Evolutionary conservation across 441 rosid genomes (phyloP), one percentile per base, ranked within the genome.

Genomic region (Jatropha multifida): DNA sequence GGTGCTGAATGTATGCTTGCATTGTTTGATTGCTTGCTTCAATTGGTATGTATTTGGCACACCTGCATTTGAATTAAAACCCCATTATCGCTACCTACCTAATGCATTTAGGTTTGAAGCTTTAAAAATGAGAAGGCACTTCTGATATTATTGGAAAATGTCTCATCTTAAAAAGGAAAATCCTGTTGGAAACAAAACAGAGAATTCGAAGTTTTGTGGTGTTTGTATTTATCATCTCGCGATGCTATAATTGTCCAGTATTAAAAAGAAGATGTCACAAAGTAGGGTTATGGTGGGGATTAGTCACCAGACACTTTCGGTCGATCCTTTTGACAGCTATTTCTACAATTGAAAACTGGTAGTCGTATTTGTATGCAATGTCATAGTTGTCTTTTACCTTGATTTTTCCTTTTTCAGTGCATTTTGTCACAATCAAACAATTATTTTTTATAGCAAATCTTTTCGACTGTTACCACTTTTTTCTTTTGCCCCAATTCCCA

Each of bases 241-340:
- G 52, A 65, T n/a, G 70, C 70, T 20, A n/a, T 46, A 12, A 23
- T 4, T 46, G 7, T 60, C 5, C 15, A 69, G 27, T 69, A 41
- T 17, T 15, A 4, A 12, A 15, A 38, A 5, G 40, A 7, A 10
- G 48, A 17, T 61, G 2, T 52, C 23, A 46, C 70, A 46, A 3
- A 32, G 32, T 32, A 23, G 15, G 60, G 52, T 68, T 32, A 60
- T 60, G 67, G 73, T 59, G 60, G 60, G 54, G 74, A 17, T 38
- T 14, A 41, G 70, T 15, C 51, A 42, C 9, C 14, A 37, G 0
- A 27, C 10, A 60, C 79, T 75, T 71, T 65, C 56, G 73, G 70
- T 71, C 58, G 46, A 38, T 20, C 32, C 13, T n/a, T 9, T 48
- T 65, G 41, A 71, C 78, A 75, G 66, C 76, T 59, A 7, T 49